Percentiles rank a stretch among this genome's conserved stretches.
Evolutionary conservation across 768 basidiomycete genomes (phyloP).

Genomic region (Phallus indusiatus): DNA sequence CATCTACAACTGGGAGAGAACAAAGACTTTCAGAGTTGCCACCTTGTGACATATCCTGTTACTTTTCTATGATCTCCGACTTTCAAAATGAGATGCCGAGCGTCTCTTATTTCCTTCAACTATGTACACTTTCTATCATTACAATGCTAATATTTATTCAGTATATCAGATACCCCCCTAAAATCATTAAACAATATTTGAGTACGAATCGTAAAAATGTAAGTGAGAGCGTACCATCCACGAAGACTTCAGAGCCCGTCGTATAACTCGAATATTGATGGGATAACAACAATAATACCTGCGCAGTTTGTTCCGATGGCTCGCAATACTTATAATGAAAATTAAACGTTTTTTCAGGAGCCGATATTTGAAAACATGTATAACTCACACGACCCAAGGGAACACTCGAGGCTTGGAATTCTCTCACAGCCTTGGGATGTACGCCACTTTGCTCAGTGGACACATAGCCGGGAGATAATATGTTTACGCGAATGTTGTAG

Average conservation of each 20-base stretch:
- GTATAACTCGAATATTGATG: conserved; percentile 6
- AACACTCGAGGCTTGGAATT: conserved; percentile 4
- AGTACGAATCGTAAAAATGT: background rate
- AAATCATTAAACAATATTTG: background rate
- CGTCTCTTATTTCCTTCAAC: no score
- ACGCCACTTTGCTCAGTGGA: conserved; percentile 7
- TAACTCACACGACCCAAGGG: conserved; percentile 2
- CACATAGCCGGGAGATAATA: conserved; percentile 5
- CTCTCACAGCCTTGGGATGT: conserved; percentile 1
- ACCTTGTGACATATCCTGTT: no score
- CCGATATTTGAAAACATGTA: background rate
- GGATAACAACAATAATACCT: conserved; percentile 3
- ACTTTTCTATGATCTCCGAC: no score
- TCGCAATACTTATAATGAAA: background rate
- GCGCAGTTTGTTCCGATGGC: conserved; percentile 1
- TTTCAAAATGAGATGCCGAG: no score
- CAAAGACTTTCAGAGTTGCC: no score
- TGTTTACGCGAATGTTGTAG: conserved; percentile 5
- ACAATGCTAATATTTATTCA: background rate
- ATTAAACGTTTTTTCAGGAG: background rate
- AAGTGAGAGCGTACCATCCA: background rate
- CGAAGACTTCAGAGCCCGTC: conserved; percentile 5
- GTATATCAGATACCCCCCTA: conserved; percentile 6
- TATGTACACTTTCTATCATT: no score
- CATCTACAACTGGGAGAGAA: background rate